Percentiles rank a stretch among this genome's conserved stretches.
phyloP scores from a whole-genome alignment of 495 filamentous ascomycete genomes.

The Xylaria scruposa region DNA sequence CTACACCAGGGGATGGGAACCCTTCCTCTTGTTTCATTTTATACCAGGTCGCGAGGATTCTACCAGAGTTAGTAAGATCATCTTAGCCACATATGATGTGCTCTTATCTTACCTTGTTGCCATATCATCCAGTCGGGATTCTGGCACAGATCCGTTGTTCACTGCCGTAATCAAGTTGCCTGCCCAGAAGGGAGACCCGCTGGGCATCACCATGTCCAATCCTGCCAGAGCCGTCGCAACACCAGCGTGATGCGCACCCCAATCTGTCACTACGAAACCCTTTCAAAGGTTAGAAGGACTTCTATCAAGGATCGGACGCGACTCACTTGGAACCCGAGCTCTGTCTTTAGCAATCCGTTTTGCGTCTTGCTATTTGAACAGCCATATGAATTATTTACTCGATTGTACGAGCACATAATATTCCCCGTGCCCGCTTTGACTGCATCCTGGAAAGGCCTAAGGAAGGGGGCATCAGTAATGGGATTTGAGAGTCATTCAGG shows the following conservation, averaged over 20 bases:
- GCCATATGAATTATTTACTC: constrained; percentile 69
- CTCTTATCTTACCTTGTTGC: constrained; percentile 44
- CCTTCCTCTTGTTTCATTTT: constrained; percentile 59
- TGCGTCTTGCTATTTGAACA: constrained; percentile 68
- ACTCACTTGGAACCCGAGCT: constrained; percentile 64
- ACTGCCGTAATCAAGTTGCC: constrained; percentile 37
- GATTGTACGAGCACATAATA: constrained; percentile 76
- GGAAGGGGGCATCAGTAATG: not conserved
- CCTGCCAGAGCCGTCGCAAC: constrained; percentile 51
- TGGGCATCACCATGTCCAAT: constrained; percentile 59
- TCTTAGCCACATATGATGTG: not conserved
- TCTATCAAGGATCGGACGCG: constrained; percentile 50
- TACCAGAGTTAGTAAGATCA: constrained; percentile 39
- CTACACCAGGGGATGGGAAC: constrained; percentile 54
- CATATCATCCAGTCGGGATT: constrained; percentile 55
- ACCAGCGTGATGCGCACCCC: constrained; percentile 57
- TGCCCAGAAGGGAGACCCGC: constrained; percentile 51
- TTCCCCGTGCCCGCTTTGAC: constrained; percentile 65
- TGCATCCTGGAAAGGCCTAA: constrained; percentile 68
- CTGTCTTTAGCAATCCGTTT: constrained; percentile 68
- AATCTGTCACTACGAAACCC: constrained; percentile 57
- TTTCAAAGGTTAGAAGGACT: constrained; percentile 36
- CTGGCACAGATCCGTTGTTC: constrained; percentile 46
- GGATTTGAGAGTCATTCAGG: not conserved
- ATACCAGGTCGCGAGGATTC: constrained; percentile 66